Evolutionary conservation across 768 basidiomycete genomes (phyloP).

Genomic region (Cystofilobasidium bisporidii): DNA sequence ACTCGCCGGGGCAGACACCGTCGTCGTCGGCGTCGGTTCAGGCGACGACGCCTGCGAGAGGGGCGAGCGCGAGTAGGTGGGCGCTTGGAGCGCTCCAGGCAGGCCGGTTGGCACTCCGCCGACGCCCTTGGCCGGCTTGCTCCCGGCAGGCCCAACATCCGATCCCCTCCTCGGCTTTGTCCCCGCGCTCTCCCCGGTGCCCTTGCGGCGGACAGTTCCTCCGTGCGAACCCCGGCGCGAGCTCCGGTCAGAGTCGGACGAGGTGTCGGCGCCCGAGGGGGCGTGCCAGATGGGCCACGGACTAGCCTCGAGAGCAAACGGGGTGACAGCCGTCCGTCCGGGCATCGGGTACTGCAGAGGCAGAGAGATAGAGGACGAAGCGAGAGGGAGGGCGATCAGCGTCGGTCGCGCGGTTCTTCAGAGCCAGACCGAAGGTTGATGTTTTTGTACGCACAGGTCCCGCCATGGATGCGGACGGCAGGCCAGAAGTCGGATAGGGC

Average conservation of each 20-base stretch:
- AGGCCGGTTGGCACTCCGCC: no score
- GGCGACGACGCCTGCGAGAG: constrained; percentile 7
- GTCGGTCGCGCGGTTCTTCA: no score
- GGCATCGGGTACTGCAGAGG: neutral
- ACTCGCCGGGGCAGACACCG: neutral
- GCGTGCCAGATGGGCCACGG: neutral
- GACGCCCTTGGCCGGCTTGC: neutral
- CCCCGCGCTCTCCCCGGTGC: no score
- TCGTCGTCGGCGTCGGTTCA: neutral
- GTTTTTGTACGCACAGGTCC: neutral
- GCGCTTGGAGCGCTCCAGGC: neutral
- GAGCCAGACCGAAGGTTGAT: no score
- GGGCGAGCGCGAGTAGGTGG: constrained; percentile 1
- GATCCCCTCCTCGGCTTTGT: no score
- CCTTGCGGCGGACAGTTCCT: no score
- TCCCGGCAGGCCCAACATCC: no score
- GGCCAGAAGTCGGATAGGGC: neutral
- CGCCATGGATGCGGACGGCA: no score
- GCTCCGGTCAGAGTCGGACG: neutral
- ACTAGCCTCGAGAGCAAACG: neutral
- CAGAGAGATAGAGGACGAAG: neutral
- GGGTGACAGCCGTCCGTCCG: neutral
- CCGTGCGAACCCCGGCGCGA: no score
- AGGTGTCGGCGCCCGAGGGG: neutral
- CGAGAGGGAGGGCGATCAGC: neutral